These are phyloP conservation scores for Strigomonas oncopelti DNA, from an alignment of 208 protist species.

Conservation along the genomic window DNA sequence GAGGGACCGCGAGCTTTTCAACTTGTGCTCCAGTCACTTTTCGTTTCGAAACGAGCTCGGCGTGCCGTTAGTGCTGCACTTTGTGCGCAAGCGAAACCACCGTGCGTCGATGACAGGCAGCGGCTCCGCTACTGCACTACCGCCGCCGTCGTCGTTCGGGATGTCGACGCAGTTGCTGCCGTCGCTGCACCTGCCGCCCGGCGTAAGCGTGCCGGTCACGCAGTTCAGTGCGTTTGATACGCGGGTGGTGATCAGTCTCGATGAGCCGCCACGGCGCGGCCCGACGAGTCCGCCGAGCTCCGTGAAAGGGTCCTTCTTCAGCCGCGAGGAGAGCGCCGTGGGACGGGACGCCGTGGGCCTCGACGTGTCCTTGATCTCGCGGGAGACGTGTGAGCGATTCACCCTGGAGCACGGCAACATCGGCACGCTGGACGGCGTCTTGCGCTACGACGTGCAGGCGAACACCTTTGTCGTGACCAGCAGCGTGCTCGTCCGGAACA, in stretches of 20 bases:
- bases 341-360: neutral
- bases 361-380: neutral
- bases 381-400: neutral
- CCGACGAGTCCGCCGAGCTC: neutral
- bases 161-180: neutral
- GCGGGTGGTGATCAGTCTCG: neutral
- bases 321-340: neutral
- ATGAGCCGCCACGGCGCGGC: neutral
- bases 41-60: conserved; percentile 36
- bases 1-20: neutral
- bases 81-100: neutral
- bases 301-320: neutral
- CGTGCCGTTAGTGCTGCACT: conserved; percentile 21
- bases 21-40: conserved; percentile 18
- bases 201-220: neutral
- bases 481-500: neutral
- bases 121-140: too few species aligned
- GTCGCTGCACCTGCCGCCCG: neutral
- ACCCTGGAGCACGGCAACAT: neutral
- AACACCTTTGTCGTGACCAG: neutral
- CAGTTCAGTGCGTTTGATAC: neutral
- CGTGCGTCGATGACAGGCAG: neutral
- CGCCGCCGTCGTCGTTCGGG: too few species aligned
- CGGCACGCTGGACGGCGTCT: neutral
- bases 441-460: neutral